phyloP scores from a whole-genome alignment of 352 stramenopile genomes.

The Phytopythium delawarense region DNA sequence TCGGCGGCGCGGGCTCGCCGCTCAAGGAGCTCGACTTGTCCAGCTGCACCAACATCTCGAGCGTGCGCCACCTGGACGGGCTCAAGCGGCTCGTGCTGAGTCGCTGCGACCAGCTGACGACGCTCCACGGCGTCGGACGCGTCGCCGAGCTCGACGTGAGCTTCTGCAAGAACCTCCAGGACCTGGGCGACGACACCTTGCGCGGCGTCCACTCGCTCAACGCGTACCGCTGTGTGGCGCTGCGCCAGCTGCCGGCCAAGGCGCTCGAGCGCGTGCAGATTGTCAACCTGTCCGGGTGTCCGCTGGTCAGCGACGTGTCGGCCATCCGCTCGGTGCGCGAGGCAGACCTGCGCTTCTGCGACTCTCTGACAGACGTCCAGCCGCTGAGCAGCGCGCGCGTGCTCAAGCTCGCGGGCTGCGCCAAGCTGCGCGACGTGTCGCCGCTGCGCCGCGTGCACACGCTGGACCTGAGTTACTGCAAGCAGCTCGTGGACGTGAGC shows the following conservation, averaged over 20 bases:
- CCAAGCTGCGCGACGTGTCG: slow-evolving; percentile 42
- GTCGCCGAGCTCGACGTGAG: slow-evolving; percentile 64
- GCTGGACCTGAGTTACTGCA: slow-evolving; percentile 66
- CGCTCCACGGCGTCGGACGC: slow-evolving; percentile 32
- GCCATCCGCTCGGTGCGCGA: slow-evolving; percentile 29
- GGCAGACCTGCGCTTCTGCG: slow-evolving; percentile 67
- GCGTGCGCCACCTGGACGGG: slow-evolving; percentile 31
- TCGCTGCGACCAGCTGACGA: slow-evolving; percentile 41
- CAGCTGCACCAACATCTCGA: slow-evolving; percentile 34
- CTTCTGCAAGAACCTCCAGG: slow-evolving; percentile 51
- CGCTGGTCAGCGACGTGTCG: slow-evolving; percentile 38
- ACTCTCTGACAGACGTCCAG: slow-evolving; percentile 46
- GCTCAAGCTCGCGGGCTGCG: slow-evolving; percentile 59
- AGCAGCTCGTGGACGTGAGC: slow-evolving; percentile 43
- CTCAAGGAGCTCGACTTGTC: slow-evolving; percentile 58
- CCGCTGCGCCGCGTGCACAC: slow-evolving; percentile 37
- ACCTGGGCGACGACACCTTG: slow-evolving; percentile 24
- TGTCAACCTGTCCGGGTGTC: slow-evolving; percentile 58
- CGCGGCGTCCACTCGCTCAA: slow-evolving; percentile 25
- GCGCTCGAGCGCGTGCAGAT: slow-evolving; percentile 37
- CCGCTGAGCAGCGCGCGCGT: slow-evolving; percentile 25
- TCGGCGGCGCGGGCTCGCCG: slow-evolving; percentile 12
- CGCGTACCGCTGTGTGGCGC: slow-evolving; percentile 50
- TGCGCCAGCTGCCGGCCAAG: neutral
- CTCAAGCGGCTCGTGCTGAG: slow-evolving; percentile 50